Conservation (phyloP, 1,139 yeast species). For the Wickerhamomyces sp. region DNA sequence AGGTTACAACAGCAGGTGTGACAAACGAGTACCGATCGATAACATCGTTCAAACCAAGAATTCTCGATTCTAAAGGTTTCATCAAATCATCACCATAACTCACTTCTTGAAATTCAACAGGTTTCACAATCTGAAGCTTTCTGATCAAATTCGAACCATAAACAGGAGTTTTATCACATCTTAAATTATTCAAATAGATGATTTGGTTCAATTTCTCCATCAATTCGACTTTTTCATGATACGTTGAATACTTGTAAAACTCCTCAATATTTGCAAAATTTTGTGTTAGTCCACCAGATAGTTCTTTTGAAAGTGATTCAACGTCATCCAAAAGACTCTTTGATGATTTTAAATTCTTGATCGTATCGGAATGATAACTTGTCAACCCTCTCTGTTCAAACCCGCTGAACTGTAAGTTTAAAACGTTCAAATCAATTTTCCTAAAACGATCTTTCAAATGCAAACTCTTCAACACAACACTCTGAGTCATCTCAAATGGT, state of each 20-base stretch:
- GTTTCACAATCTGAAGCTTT: conserved; percentile 22
- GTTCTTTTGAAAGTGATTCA: conserved; percentile 30
- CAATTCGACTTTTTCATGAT: conserved; percentile 44
- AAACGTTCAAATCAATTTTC: conserved; percentile 44
- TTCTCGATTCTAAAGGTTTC: conserved; percentile 30
- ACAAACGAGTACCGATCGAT: conserved; percentile 79
- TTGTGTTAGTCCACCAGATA: conserved; percentile 27
- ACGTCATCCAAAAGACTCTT: conserved; percentile 40
- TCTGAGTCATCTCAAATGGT: conserved; percentile 40
- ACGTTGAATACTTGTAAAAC: conserved; percentile 55
- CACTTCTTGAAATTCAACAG: conserved; percentile 11
- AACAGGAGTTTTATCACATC: conserved; percentile 54
- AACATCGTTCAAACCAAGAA: conserved; percentile 36
- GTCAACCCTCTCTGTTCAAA: conserved; percentile 38
- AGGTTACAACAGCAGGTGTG: conserved; percentile 80
- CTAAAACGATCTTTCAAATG: conserved; percentile 24
- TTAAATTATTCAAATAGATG: conserved; percentile 57
- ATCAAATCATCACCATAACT: conserved; percentile 23
- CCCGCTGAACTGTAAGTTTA: conserved; percentile 55
- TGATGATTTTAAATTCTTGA: conserved; percentile 24
- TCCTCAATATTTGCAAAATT: conserved; percentile 49
- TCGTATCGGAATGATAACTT: conserved; percentile 44
- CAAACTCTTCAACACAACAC: conserved; percentile 38
- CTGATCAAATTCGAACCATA: conserved; percentile 46
- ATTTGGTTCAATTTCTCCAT: conserved; percentile 50